Percentiles rank a stretch among this genome's conserved stretches.
phyloP scores from a whole-genome alignment of 2,329 filamentous ascomycete species.

The Zelopaecilomyces penicillatus region DNA sequence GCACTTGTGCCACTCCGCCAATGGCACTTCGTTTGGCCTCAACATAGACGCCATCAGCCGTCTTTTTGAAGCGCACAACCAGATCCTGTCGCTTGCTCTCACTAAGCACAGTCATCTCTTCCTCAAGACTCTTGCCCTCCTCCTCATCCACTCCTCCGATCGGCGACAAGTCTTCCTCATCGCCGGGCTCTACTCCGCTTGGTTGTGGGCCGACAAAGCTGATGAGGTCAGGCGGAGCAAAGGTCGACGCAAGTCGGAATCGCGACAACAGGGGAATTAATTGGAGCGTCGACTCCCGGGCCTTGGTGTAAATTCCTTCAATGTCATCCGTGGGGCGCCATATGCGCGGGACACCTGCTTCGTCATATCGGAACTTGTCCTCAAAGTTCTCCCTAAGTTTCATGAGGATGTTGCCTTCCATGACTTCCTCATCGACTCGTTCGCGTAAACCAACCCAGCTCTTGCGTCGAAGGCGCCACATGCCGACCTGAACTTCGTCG shows the following conservation, averaged over 20 bases:
- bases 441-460: constrained; percentile 86
- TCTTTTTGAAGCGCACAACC: constrained; percentile 94
- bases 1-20: constrained; percentile 87
- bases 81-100: constrained; percentile 88
- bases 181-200: constrained; percentile 62
- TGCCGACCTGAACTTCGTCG: constrained; percentile 83
- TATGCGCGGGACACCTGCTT: constrained; percentile 86
- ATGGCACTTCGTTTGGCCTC: constrained; percentile 97
- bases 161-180: constrained; percentile 81
- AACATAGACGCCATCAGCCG: constrained; percentile 93
- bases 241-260: constrained; percentile 71
- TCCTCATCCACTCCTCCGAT: constrained; percentile 94
- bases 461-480: constrained; percentile 89
- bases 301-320: constrained; percentile 86
- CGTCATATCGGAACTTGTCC: constrained; percentile 98
- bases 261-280: constrained; percentile 82
- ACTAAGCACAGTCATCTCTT: constrained; percentile 91
- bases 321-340: constrained; percentile 97
- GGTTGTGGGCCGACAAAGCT: constrained; percentile 77
- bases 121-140: constrained; percentile 86
- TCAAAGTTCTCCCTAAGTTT: constrained; percentile 98
- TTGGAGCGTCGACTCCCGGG: constrained; percentile 82
- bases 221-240: constrained; percentile 70
- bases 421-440: constrained; percentile 93
- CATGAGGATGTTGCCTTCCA: constrained; percentile 91